Percentiles rank a stretch among this genome's conserved stretches.
These are phyloP conservation scores for Nicotiana rustica DNA, from an alignment of 305 asterid genomes.

Conservation along the genomic window DNA sequence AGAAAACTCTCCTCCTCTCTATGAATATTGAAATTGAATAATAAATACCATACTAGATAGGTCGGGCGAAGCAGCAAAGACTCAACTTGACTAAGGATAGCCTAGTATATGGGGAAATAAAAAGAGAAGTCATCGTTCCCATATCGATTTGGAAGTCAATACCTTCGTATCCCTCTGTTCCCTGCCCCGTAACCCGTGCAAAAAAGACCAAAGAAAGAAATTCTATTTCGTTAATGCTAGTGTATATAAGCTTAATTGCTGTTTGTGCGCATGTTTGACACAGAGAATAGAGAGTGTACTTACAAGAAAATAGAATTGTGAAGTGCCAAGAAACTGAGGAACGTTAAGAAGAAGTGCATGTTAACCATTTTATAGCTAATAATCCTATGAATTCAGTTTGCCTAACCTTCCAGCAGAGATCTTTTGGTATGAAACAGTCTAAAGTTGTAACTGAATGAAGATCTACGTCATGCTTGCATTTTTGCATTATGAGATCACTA, in stretches of 20 bases:
- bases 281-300: background rate
- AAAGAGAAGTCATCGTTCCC: background rate
- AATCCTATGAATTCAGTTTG: constrained; percentile 4
- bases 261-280: constrained; percentile 6
- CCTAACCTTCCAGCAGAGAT: background rate
- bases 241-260: background rate
- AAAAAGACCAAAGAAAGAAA: background rate
- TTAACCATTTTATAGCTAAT: background rate
- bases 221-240: background rate
- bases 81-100: background rate
- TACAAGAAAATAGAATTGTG: constrained; percentile 7
- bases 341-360: background rate
- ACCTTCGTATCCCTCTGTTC: constrained; percentile 7
- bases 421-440: background rate
- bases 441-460: background rate
- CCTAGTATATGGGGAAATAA: background rate
- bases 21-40: constrained; percentile 9
- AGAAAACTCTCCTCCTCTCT: constrained; percentile 2
- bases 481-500: constrained; percentile 16
- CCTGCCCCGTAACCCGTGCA: background rate
- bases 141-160: background rate
- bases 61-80: background rate
- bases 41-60: background rate
- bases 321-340: constrained; percentile 4
- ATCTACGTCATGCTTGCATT: background rate